Conservation (phyloP, 1,284 basidiomycete species). For the Cutaneotrichosporon spelunceum region DNA sequence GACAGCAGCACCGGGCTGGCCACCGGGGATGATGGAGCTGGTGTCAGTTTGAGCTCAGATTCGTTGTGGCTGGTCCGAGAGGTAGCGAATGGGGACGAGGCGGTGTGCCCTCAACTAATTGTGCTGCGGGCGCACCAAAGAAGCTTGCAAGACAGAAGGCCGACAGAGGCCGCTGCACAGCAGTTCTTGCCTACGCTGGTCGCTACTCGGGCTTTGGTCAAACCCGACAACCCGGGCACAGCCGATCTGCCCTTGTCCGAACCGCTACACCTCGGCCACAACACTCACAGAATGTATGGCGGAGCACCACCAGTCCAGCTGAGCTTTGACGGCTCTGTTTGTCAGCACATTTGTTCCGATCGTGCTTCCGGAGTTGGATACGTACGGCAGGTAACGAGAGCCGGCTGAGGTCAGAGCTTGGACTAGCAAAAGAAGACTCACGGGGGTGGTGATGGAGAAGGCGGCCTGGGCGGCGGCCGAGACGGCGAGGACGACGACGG, state of each 20-base stretch:
- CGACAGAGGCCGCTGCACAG: too few species aligned
- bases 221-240: too few species aligned
- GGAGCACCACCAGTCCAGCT: conserved; percentile 35
- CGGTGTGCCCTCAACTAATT: neutral
- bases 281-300: conserved; percentile 48
- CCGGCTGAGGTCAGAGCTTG: conserved; percentile 25
- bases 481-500: conserved; percentile 32
- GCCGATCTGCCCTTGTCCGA: neutral
- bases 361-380: conserved; percentile 4
- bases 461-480: conserved; percentile 32
- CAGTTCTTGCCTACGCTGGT: too few species aligned
- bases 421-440: conserved; percentile 23
- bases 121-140: neutral
- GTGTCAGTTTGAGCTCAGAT: neutral
- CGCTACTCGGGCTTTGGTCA: too few species aligned
- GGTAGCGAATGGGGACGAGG: neutral
- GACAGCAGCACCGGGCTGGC: conserved; percentile 34
- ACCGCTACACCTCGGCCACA: neutral
- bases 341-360: conserved; percentile 4
- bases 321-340: conserved; percentile 39
- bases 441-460: conserved; percentile 42
- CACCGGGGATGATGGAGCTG: conserved; percentile 45
- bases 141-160: too few species aligned
- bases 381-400: conserved; percentile 45
- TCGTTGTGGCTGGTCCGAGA: neutral